phyloP scores from a whole-genome alignment of 768 basidiomycete species.

The Boletus eberwhitei region DNA sequence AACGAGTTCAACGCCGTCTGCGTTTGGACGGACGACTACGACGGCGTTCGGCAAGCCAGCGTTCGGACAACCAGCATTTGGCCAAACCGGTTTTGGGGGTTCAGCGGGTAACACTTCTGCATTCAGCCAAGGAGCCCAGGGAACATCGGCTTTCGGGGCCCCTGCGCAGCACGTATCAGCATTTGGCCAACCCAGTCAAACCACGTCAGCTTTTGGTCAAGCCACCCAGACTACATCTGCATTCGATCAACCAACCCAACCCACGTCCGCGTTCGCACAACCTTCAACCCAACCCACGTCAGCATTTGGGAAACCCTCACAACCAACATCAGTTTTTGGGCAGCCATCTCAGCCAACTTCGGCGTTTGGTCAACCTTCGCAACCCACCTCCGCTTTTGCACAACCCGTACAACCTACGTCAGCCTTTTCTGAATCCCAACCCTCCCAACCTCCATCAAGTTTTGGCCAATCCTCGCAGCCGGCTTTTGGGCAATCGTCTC shows the following conservation, averaged over 20 bases:
- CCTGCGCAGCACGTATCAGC: slow-evolving; percentile 30
- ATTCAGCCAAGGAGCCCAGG: slow-evolving; percentile 27
- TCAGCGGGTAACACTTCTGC: slow-evolving; percentile 13
- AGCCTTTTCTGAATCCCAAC: slow-evolving; percentile 30
- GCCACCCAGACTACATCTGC: slow-evolving; percentile 24
- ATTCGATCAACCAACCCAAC: slow-evolving; percentile 34
- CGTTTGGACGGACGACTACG: slow-evolving; percentile 31
- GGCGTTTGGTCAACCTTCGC: slow-evolving; percentile 36
- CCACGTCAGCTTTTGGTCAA: slow-evolving; percentile 37
- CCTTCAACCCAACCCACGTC: slow-evolving; percentile 29
- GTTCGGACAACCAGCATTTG: slow-evolving; percentile 41
- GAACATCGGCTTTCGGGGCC: slow-evolving; percentile 37
- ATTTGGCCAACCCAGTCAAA: slow-evolving; percentile 38
- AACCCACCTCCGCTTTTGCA: slow-evolving; percentile 28
- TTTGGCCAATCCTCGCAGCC: slow-evolving; percentile 23
- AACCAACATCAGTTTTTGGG: slow-evolving; percentile 27
- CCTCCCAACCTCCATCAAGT: too few relatives aligned
- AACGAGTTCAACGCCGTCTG: slow-evolving; percentile 24
- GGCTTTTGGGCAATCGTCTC: slow-evolving; percentile 35
- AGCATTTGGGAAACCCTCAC: slow-evolving; percentile 35
- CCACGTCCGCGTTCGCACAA: slow-evolving; percentile 23
- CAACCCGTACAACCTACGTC: slow-evolving; percentile 27
- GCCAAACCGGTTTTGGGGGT: slow-evolving; percentile 31
- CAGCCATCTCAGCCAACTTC: slow-evolving; percentile 33
- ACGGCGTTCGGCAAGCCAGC: slow-evolving; percentile 25